Base-by-base conservation (phyloP, 2,329 filamentous ascomycete genomes). In the Fusarium nisikadoi region DNA sequence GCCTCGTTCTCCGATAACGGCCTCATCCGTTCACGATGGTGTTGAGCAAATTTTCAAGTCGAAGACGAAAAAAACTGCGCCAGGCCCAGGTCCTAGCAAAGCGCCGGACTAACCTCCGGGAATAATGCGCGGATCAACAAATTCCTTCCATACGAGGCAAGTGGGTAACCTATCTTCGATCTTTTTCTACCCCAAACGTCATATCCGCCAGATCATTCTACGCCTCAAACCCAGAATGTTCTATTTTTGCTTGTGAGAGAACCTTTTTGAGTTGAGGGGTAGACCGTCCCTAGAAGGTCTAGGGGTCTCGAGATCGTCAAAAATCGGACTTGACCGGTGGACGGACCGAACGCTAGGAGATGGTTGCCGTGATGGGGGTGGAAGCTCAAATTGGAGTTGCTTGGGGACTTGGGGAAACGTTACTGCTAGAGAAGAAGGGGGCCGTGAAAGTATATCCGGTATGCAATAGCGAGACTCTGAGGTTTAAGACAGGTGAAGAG, bases 141-240 rank as follows among this genome's bases (percentile, higher is more conserved):
- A 23, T 49, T 36, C 19, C 46, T 72, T 67, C 65, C 46, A 38
- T 45, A 67, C 27, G 53, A 16, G 70, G 60, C 52, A 72, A 71
- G 70, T 67, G 70, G 70, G 43, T 53, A 67, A 55, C 45, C n/a
- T 42, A n/a, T 55, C 49, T 56, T 69, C 43, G 54, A 29, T 46
- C 20, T 54, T 62, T 55, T 49, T 45, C 35, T 20, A 16, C 16
- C 19, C 29, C 45, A 45, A 61, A 63, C 61, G 61, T 63, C 55
- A 63, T 63, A 33, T 27, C 31, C 60, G 20, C 45, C 31, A 50
- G 20, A 29, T 38, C 29, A 33, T 50, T 63, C 19, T 12, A 49
- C 41, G 45, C 43, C 38, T 43, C 45, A 50, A 45, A 33, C 23
- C 55, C 25, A 43, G 36, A 61, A 36, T 38, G 27, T 49, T 20